These are phyloP conservation scores for Emmonsia crescens DNA, from an alignment of 2,329 filamentous ascomycete genomes.

Conservation along the genomic window DNA sequence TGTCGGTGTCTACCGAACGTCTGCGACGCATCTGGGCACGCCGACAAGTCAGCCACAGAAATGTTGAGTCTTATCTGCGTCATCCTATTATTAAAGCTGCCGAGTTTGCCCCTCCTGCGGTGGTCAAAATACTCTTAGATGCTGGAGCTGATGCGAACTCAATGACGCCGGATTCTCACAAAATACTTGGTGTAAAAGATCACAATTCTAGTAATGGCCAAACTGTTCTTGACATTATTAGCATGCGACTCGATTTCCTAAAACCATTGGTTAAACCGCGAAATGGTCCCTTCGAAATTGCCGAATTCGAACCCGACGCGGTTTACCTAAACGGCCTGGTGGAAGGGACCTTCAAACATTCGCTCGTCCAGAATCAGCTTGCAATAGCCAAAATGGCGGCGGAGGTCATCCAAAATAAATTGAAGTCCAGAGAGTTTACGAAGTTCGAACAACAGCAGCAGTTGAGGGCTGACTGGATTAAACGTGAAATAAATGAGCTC, in stretches of 20 bases:
- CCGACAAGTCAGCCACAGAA: slow-evolving; percentile 38
- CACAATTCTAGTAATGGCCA: slow-evolving; percentile 28
- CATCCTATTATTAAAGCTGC: slow-evolving; percentile 60
- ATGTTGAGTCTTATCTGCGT: slow-evolving; percentile 39
- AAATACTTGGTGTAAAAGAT: slow-evolving; percentile 3
- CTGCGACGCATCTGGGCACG: slow-evolving; percentile 9
- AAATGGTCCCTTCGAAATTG: neutral
- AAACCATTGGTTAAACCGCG: slow-evolving; percentile 32
- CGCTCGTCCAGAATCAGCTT: slow-evolving; percentile 34
- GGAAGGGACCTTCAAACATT: slow-evolving; percentile 49
- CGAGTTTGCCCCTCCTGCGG: slow-evolving; percentile 38
- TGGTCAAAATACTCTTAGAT: slow-evolving; percentile 50
- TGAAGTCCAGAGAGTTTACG: slow-evolving; percentile 4
- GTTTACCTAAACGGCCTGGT: slow-evolving; percentile 40
- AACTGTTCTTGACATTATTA: slow-evolving; percentile 50
- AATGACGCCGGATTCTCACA: slow-evolving; percentile 35
- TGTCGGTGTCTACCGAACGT: slow-evolving; percentile 43
- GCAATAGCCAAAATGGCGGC: neutral
- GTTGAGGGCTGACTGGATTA: neutral
- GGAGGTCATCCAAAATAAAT: slow-evolving; percentile 26
- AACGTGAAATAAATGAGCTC: slow-evolving; percentile 30
- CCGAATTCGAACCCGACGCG: slow-evolving; percentile 26
- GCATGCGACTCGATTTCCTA: slow-evolving; percentile 41
- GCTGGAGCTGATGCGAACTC: slow-evolving; percentile 56
- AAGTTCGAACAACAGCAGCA: neutral